Percentiles rank a stretch among this genome's conserved stretches.
Evolutionary conservation across 768 basidiomycete species (phyloP).

Genomic region (Mycena galericulata): DNA sequence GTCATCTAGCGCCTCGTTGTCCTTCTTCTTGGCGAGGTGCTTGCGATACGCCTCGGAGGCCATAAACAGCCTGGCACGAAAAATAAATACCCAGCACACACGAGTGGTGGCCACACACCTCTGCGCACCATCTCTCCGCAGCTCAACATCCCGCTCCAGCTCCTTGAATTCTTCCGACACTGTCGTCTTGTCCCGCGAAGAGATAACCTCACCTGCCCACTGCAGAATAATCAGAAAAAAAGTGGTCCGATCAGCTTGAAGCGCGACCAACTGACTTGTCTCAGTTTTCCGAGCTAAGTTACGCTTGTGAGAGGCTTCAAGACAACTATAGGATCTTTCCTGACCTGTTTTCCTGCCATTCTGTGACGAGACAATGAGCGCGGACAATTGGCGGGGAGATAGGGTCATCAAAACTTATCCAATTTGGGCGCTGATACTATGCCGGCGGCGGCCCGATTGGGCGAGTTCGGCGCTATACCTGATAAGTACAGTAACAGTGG

Average conservation of each 20-base stretch:
- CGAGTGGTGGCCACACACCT: constrained; percentile 59
- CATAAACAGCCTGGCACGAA: constrained; percentile 66
- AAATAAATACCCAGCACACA: constrained; percentile 1
- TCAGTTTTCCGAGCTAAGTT: constrained; percentile 77
- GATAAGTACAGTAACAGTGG: too few species aligned
- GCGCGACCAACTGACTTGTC: constrained; percentile 65
- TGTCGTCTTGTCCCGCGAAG: constrained; percentile 82
- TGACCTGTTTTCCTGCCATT: constrained; percentile 33
- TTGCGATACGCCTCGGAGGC: constrained; percentile 81
- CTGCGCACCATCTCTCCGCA: constrained; percentile 78
- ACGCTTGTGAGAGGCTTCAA: neutral
- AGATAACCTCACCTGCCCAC: constrained; percentile 94
- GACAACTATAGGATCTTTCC: neutral
- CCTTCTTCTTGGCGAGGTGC: constrained; percentile 80
- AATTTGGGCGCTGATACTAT: neutral
- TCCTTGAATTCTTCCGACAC: constrained; percentile 84
- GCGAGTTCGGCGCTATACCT: too few species aligned
- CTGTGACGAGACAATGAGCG: neutral
- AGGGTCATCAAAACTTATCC: neutral
- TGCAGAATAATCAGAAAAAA: constrained; percentile 47
- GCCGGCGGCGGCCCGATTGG: neutral
- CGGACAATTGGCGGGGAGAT: neutral
- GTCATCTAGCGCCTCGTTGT: constrained; percentile 70
- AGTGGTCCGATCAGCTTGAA: constrained; percentile 48
- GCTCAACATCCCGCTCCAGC: constrained; percentile 86